These are phyloP conservation scores for Poa pratensis DNA, from an alignment of 176 grass and related monocot species.

Conservation along the genomic window DNA sequence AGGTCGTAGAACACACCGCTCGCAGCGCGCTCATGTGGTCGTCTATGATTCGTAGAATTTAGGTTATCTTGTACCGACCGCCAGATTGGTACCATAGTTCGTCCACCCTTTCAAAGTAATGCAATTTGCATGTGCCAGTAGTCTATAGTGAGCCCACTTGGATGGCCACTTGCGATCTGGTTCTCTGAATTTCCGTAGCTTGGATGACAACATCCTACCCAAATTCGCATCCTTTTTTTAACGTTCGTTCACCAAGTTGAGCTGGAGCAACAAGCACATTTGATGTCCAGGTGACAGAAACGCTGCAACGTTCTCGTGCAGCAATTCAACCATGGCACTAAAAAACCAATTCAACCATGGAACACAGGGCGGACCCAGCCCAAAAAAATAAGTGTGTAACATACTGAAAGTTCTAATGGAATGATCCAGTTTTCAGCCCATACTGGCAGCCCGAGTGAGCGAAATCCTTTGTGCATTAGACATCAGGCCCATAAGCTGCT, in stretches of 20 bases:
- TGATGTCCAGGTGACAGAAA: too few relatives aligned
- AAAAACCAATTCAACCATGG: too few relatives aligned
- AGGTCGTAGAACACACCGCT: background rate
- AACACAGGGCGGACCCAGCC: too few relatives aligned
- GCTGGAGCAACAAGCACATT: background rate
- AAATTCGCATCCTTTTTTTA: background rate
- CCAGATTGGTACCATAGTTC: too few relatives aligned
- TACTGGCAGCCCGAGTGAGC: background rate
- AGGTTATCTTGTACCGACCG: background rate
- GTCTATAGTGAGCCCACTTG: conserved; percentile 1
- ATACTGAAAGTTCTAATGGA: background rate
- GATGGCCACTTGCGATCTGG: conserved; percentile 3
- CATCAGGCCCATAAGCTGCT: background rate
- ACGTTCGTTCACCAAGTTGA: conserved; percentile 5
- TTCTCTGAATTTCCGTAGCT: conserved; percentile 31
- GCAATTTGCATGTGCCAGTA: background rate
- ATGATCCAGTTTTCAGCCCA: background rate
- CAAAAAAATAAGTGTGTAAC: too few relatives aligned
- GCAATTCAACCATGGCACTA: too few relatives aligned
- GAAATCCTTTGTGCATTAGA: background rate
- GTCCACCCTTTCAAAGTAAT: background rate
- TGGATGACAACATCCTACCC: background rate
- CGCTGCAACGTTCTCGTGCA: too few relatives aligned
- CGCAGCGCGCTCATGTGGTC: background rate
- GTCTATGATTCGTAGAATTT: background rate